Evolutionary conservation across 768 basidiomycete genomes (phyloP).

Genomic region (Lactarius evosmus): DNA sequence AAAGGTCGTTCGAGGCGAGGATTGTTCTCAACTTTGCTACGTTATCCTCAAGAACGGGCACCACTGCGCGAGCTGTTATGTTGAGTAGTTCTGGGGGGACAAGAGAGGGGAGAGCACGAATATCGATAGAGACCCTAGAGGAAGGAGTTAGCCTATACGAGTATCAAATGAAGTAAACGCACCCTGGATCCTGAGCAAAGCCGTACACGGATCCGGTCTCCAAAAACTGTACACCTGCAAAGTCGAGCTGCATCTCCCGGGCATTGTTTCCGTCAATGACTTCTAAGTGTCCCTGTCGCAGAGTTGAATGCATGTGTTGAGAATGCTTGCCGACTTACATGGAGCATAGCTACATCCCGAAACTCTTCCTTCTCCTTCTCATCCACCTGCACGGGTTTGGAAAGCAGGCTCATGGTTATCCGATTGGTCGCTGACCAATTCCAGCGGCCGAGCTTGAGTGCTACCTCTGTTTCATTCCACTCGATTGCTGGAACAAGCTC

Average conservation of each 20-base stretch:
- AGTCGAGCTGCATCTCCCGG: slow-evolving; percentile 64
- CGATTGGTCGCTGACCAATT: slow-evolving; percentile 67
- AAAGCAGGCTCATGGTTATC: slow-evolving; percentile 62
- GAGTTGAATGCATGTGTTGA: slow-evolving; percentile 1
- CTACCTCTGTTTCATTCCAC: slow-evolving; percentile 53
- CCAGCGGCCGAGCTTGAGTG: slow-evolving; percentile 54
- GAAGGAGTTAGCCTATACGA: neutral
- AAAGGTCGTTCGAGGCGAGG: slow-evolving; percentile 16
- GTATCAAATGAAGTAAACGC: slow-evolving; percentile 26
- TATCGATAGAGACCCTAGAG: slow-evolving; percentile 12
- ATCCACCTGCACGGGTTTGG: slow-evolving; percentile 45
- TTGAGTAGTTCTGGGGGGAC: slow-evolving; percentile 14
- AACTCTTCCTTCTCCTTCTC: slow-evolving; percentile 36
- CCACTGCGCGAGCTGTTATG: slow-evolving; percentile 23
- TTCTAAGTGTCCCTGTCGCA: slow-evolving; percentile 64
- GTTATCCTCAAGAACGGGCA: slow-evolving; percentile 22
- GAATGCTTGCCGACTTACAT: slow-evolving; percentile 44
- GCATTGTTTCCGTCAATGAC: slow-evolving; percentile 49
- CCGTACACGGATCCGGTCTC: slow-evolving; percentile 75
- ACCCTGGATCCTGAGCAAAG: slow-evolving; percentile 64
- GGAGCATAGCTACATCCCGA: slow-evolving; percentile 56
- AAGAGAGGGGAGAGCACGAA: slow-evolving; percentile 18
- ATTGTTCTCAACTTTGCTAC: slow-evolving; percentile 15
- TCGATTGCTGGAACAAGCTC: slow-evolving; percentile 35
- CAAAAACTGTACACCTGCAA: slow-evolving; percentile 75